A percentile compares a stretch with the other conserved stretches of the same genome.
Evolutionary conservation across 441 rosid species (phyloP).

Genomic region (Mallotus japonicus): DNA sequence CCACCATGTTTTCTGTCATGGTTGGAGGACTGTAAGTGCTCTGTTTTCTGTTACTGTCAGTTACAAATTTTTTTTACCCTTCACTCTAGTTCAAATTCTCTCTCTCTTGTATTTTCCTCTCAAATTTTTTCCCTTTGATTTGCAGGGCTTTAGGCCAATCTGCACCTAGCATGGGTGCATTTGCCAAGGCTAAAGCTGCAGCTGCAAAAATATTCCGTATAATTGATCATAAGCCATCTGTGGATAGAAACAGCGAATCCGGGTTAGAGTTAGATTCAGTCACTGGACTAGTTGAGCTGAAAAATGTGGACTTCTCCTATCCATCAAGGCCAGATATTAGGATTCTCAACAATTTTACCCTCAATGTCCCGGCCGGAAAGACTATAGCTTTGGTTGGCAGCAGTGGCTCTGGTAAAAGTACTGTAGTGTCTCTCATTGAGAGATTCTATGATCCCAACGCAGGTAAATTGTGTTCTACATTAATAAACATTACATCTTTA

Average conservation of each 20-base stretch:
- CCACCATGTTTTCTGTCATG: conserved; percentile 99
- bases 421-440: conserved; percentile 97
- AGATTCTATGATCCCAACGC: conserved; percentile 92
- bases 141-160: conserved; percentile 90
- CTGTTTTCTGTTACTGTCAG: neutral
- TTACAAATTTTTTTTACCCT: neutral
- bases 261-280: conserved; percentile 73
- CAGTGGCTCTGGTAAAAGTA: conserved; percentile 99
- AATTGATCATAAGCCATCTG: conserved; percentile 79
- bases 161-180: conserved; percentile 91
- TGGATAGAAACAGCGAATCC: conserved; percentile 62
- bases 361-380: conserved; percentile 89
- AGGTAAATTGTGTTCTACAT: conserved; percentile 43
- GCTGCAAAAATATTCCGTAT: conserved; percentile 87
- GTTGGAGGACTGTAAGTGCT: conserved; percentile 91
- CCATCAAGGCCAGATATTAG: conserved; percentile 89
- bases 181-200: conserved; percentile 92
- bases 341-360: conserved; percentile 73
- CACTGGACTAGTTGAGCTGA: conserved; percentile 81
- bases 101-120: neutral
- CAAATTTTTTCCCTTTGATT: conserved; percentile 17
- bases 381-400: conserved; percentile 99
- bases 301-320: conserved; percentile 80
- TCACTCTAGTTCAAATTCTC: conserved; percentile 9
- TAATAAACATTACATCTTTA: neutral